Evolutionary conservation across 2,329 filamentous ascomycete species (phyloP).

Genomic region (Cladorrhinum sp.): DNA sequence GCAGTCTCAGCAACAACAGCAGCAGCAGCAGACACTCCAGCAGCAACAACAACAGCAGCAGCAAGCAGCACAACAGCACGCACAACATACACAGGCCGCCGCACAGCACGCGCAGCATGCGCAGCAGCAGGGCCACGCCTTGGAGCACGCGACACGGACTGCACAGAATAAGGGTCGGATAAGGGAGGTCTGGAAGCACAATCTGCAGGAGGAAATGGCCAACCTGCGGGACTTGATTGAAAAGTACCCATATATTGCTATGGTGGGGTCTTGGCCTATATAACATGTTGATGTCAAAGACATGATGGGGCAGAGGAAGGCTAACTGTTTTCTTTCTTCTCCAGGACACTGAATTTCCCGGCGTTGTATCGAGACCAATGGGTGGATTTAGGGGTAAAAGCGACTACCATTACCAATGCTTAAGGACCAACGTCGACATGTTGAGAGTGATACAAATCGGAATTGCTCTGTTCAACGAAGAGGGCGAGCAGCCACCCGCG

Average conservation of each 20-base stretch:
- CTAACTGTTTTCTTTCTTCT: not conserved
- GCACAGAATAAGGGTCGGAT: constrained; percentile 70
- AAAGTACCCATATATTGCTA: constrained; percentile 92
- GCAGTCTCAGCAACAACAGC: constrained; percentile 24
- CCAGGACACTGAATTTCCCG: constrained; percentile 97
- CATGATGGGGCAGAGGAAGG: not conserved
- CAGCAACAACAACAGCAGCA: constrained; percentile 41
- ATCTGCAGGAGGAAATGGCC: constrained; percentile 87
- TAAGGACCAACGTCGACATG: constrained; percentile 95
- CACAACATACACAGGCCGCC: constrained; percentile 24
- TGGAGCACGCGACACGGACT: constrained; percentile 52
- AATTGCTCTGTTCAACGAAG: constrained; percentile 86
- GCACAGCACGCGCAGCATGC: constrained; percentile 22
- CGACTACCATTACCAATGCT: constrained; percentile 97
- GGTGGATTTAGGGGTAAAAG: constrained; percentile 92
- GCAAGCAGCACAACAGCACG: constrained; percentile 34
- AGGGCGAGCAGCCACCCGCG: constrained; percentile 80
- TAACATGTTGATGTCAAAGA: not conserved
- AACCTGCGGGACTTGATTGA: constrained; percentile 78
- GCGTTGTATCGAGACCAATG: constrained; percentile 92
- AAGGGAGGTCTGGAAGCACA: constrained; percentile 93
- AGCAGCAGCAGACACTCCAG: constrained; percentile 28
- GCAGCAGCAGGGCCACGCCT: constrained; percentile 34
- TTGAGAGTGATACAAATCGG: constrained; percentile 97
- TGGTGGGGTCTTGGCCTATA: constrained; percentile 61